Evolutionary conservation across 768 basidiomycete species (phyloP).

Genomic region (Pholiota microspora): DNA sequence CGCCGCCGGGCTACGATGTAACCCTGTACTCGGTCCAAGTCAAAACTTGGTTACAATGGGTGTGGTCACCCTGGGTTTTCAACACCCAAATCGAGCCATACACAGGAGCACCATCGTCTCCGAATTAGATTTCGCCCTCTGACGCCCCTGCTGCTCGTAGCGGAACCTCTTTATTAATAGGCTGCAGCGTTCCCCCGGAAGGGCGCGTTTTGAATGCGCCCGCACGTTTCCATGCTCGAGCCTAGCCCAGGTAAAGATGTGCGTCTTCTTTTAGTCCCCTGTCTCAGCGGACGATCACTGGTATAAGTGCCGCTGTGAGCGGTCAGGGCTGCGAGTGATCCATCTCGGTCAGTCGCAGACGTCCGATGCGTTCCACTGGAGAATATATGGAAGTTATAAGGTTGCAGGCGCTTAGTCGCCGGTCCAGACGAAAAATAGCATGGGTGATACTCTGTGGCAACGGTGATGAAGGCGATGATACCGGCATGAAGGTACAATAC

Average conservation of each 20-base stretch:
- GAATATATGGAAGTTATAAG: background rate
- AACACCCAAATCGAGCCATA: background rate
- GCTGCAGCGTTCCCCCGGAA: background rate
- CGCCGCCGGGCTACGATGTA: no score
- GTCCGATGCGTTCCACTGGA: background rate
- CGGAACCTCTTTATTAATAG: background rate
- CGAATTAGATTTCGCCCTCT: background rate
- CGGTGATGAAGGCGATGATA: no score
- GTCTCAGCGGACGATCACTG: background rate
- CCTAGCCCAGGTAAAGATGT: background rate
- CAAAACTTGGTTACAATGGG: no score
- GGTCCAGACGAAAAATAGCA: no score
- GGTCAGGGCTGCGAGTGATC: background rate
- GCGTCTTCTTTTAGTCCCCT: background rate
- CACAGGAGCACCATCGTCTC: background rate
- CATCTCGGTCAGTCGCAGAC: background rate
- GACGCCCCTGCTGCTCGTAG: no score
- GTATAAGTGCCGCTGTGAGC: background rate
- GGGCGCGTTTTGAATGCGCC: background rate
- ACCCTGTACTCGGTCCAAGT: no score
- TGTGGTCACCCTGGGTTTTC: no score
- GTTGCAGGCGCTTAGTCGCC: no score
- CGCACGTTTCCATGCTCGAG: background rate
- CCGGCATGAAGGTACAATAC: no score
- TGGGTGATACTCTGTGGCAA: no score